Conservation (phyloP, 1,284 basidiomycete species). For the Boletus sp. region DNA sequence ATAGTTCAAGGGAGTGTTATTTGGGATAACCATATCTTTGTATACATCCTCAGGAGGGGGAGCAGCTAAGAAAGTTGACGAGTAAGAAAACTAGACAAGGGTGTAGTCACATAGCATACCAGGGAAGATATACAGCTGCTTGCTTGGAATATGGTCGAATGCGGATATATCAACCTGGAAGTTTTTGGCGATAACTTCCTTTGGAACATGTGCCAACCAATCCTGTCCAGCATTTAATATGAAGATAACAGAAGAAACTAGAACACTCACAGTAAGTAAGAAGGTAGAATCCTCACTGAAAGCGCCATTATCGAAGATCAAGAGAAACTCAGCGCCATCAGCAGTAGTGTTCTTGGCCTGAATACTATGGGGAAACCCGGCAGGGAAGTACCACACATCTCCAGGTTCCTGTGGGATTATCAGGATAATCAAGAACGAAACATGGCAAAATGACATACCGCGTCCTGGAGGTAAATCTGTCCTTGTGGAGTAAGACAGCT, state of each 20-base stretch:
- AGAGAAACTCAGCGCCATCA: constrained; percentile 60
- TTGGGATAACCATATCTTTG: constrained; percentile 46
- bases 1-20: constrained; percentile 51
- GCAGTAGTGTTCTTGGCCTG: constrained; percentile 53
- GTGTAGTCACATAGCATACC: constrained; percentile 27
- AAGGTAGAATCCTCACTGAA: constrained; percentile 66
- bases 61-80: constrained; percentile 32
- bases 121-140: constrained; percentile 61
- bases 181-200: constrained; percentile 59
- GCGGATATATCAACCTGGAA: constrained; percentile 46
- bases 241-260: neutral
- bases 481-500: constrained; percentile 55
- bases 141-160: constrained; percentile 52
- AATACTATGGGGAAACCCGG: constrained; percentile 47
- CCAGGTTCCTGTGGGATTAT: constrained; percentile 37
- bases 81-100: constrained; percentile 7
- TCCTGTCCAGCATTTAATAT: constrained; percentile 35
- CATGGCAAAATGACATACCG: constrained; percentile 40
- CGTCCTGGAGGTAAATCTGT: constrained; percentile 50
- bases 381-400: constrained; percentile 64
- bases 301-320: constrained; percentile 58
- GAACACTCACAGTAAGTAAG: constrained; percentile 38
- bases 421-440: constrained; percentile 4
- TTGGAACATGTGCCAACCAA: constrained; percentile 56
- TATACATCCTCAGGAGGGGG: constrained; percentile 46